Conservation (phyloP, 208 protist species). For the Trypanosoma congolense region DNA sequence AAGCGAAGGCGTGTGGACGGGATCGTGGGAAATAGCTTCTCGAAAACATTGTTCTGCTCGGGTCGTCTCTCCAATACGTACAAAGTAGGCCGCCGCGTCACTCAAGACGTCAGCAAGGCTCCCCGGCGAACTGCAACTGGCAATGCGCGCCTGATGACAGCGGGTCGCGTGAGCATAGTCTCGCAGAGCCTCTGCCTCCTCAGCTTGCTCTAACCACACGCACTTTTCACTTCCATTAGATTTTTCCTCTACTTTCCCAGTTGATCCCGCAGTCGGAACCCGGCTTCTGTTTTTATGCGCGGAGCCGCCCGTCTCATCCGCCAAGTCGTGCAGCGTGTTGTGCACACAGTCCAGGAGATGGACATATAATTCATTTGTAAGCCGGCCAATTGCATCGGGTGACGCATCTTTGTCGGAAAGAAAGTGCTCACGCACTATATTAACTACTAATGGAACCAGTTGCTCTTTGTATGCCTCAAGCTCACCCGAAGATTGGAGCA, state of each 20-base stretch:
- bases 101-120: constrained; percentile 41
- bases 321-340: constrained; percentile 38
- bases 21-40: constrained; percentile 76
- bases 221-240: neutral
- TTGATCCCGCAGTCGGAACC: neutral
- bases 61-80: constrained; percentile 57
- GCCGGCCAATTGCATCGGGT: constrained; percentile 33
- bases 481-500: constrained; percentile 69
- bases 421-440: constrained; percentile 65
- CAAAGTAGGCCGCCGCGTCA: constrained; percentile 78
- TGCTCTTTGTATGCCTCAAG: constrained; percentile 67
- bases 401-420: constrained; percentile 22
- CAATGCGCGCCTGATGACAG: constrained; percentile 78
- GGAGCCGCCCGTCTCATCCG: constrained; percentile 1
- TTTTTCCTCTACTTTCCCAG: neutral
- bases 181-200: constrained; percentile 70
- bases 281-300: neutral
- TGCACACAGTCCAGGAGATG: constrained; percentile 85
- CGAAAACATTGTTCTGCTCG: constrained; percentile 88
- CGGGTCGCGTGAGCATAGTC: constrained; percentile 55
- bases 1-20: constrained; percentile 46
- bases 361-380: constrained; percentile 89
- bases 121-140: constrained; percentile 20
- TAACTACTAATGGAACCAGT: constrained; percentile 61
- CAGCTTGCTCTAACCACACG: constrained; percentile 61